Evolutionary conservation across 2,329 filamentous ascomycete genomes (phyloP).

Genomic region (Blastomyces emzantsi): DNA sequence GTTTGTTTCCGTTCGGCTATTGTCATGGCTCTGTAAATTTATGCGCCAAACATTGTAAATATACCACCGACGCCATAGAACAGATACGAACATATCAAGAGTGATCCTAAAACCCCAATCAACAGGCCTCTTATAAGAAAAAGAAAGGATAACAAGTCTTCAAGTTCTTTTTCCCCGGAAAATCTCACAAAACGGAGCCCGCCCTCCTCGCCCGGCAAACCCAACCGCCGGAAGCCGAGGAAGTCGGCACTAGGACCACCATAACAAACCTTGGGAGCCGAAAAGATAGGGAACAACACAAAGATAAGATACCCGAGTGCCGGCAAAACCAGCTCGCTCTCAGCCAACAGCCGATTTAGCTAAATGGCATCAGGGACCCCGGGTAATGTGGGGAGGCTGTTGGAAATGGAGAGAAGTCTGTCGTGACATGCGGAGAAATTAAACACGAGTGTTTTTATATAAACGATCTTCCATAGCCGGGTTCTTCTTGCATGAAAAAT

Average conservation of each 20-base stretch:
- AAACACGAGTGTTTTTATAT: not conserved
- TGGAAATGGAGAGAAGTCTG: not conserved
- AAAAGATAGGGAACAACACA: not conserved
- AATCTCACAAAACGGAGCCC: not conserved
- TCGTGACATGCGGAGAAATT: not conserved
- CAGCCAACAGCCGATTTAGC: not conserved
- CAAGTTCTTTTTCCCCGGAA: not conserved
- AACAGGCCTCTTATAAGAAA: too few species aligned
- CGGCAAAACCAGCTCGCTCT: not conserved
- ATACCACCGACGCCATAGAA: not conserved
- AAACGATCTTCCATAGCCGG: not conserved
- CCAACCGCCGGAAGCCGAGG: not conserved
- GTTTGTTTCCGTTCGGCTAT: not conserved
- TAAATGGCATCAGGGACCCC: not conserved
- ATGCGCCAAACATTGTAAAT: not conserved
- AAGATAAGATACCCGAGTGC: not conserved
- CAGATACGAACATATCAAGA: not conserved
- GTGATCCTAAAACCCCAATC: not conserved
- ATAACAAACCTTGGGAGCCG: not conserved
- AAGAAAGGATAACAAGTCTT: not conserved
- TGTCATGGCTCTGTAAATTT: not conserved
- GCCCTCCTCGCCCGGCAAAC: not conserved
- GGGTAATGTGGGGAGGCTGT: not conserved
- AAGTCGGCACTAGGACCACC: not conserved
- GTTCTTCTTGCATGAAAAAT: not conserved